Conservation (phyloP, 176 grass and related monocot genomes). For the Triticum monococcum region DNA sequence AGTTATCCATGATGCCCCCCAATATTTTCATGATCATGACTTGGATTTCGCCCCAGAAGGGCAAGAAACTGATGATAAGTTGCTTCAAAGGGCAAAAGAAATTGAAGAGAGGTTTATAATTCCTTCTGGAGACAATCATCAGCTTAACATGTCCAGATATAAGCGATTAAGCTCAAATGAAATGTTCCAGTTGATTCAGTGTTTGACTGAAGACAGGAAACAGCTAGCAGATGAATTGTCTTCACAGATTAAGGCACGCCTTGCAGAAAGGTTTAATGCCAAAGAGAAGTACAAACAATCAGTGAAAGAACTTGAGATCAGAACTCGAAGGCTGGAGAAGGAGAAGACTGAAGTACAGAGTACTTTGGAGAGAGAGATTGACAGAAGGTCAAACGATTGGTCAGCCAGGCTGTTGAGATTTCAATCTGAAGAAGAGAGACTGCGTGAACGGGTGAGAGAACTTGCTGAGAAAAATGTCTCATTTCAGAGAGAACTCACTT, state of each 20-base stretch:
- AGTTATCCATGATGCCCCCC: background rate
- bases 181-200: conserved; percentile 56
- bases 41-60: conserved; percentile 22
- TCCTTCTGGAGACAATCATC: conserved; percentile 47
- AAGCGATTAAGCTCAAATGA: conserved; percentile 33
- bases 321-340: conserved; percentile 64
- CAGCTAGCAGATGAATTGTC: conserved; percentile 59
- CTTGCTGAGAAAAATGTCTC: conserved; percentile 93
- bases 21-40: conserved; percentile 12
- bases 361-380: conserved; percentile 64
- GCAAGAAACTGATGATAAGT: conserved; percentile 51
- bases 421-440: conserved; percentile 83
- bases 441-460: conserved; percentile 84
- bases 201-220: conserved; percentile 70
- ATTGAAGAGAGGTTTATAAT: conserved; percentile 52
- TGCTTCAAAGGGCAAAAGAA: conserved; percentile 63
- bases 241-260: conserved; percentile 78
- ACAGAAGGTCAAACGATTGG: conserved; percentile 74
- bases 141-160: conserved; percentile 37
- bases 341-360: conserved; percentile 70
- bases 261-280: conserved; percentile 60
- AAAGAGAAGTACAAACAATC: conserved; percentile 66
- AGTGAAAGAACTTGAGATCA: conserved; percentile 53
- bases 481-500: conserved; percentile 87
- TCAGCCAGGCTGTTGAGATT: conserved; percentile 55